Base-by-base conservation (phyloP, 1,139 yeast species). In the Debaryomyces sp. region DNA sequence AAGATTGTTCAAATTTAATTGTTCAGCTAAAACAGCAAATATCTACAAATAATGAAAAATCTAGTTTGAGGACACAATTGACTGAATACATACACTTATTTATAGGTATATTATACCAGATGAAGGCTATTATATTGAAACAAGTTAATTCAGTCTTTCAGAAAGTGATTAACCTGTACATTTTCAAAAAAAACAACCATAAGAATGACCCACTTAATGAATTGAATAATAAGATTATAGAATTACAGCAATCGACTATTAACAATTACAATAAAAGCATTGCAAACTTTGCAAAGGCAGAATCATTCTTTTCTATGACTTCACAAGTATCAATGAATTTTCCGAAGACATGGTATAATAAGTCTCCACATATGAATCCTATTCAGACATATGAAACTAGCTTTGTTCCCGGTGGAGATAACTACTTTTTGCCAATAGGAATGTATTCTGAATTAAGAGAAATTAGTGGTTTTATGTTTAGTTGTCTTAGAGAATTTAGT, bases 351-450 rank as follows among this genome's bases (percentile, higher is more conserved):
- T 74, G 77, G 75, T 55, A 52, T 38, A 64, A 61, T 41, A 60
- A 64, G 49, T 42, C 61, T 8, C 38, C 54, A 15, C 54, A 55
- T 32, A 47, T 62, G 41, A 58, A 58, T 32, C 44, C 47, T 5
- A 36, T 39, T 6, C 58, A 50, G 17, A 33, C 38, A 7, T 49
- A 52, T 10, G 46, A 50, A 2, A 47, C 40, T 6, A 47, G 55
- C 26, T 18, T 46, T 5, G 47, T 44, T 6, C 71, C 72, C 1
- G 54, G 53, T 9, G 48, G 56, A 18, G 66, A 64, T 41, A 51
- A 55, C 29, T 74, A 62, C 51, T 75, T 69, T 52, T 55, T 75
- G 29, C 80, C 80, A 1, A 55, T 74, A 43, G 77, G 77, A 2
- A 55, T 61, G 2, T 72, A 73, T 50, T 66, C 78, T 4, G 67